Base-by-base conservation (phyloP, 768 basidiomycete species). In the Pisolithus albus region DNA sequence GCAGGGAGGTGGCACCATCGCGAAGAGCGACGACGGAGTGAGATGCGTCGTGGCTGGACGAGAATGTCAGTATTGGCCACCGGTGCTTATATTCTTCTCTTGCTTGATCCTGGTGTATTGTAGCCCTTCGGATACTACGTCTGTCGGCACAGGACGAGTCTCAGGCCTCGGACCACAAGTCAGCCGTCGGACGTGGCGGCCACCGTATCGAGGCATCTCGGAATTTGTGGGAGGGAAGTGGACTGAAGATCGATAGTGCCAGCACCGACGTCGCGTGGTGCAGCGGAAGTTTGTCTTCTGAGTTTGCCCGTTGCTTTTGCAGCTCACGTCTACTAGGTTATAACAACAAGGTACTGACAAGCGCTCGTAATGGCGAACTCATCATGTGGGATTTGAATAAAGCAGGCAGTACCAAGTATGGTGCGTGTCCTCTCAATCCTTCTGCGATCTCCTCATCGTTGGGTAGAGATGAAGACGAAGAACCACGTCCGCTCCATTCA, bases 261-360 rank as follows among this genome's bases (percentile, higher is more conserved):
- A 83, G 78, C 58, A 91, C 88, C 0, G 88, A 88, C 59, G 82
- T 90, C 18, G 84, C 80, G n/a, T 91, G 88, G 88, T 83, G 82
- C 23, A 75, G 75, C 57, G 84, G 83, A 49, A 65, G 85, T 86
- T 53, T 51, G 80, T 72, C 32, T n/a, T 19, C 10, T 30, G 19
- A n/a, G 18, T 15, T 50, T 23, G 36, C 7, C 51, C 48, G 26
- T 34, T 38, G 24, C 1, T 39, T 39, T 7, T 43, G 40, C 21
- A 9, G n/a, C 47, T 51, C 24, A 61, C 40, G 47, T n/a, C 46
- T 54, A 18, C 37, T 55, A 90, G 88, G 65, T 10, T 88, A 81
- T 68, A 81, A 72, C 63, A 81, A 83, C 65, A 91, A 90, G 68
- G 79, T 90, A 46, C 65, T 91, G 19, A 90, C 88, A 3, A 88